Conservation (phyloP, 1,284 basidiomycete species). For the Cutaneotrichosporon spelunceum region DNA sequence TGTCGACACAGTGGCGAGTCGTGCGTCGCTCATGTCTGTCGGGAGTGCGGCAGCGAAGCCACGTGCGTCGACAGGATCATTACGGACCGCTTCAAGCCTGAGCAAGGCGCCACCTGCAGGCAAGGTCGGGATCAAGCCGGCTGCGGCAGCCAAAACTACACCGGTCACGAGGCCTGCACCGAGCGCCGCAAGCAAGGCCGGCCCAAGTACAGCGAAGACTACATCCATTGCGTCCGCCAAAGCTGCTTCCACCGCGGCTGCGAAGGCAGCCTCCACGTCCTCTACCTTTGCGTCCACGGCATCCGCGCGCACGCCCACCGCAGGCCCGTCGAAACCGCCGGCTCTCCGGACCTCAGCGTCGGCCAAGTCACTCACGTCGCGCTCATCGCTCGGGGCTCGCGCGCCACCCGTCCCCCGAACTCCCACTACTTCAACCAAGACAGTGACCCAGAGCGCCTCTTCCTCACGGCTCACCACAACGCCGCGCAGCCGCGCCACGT, state of each 20-base stretch:
- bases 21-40: neutral
- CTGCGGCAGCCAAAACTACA: neutral
- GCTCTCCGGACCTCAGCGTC: constrained; percentile 7
- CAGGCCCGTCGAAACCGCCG: neutral
- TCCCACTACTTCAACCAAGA: constrained; percentile 4
- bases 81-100: neutral
- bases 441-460: neutral
- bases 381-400: constrained; percentile 5
- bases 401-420: constrained; percentile 7
- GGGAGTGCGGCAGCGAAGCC: neutral
- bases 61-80: neutral
- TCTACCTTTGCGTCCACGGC: constrained; percentile 15
- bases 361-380: constrained; percentile 10
- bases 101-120: neutral
- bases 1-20: constrained; percentile 3
- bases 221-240: constrained; percentile 6
- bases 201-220: neutral
- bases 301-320: constrained; percentile 5
- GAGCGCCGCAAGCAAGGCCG: neutral
- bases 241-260: constrained; percentile 7
- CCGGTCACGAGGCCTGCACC: neutral
- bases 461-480: neutral
- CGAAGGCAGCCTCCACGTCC: constrained; percentile 7
- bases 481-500: constrained; percentile 14
- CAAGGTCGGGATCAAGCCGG: neutral